Percentiles rank a stretch among this genome's conserved stretches.
These are phyloP conservation scores for Nicotiana sylvestris DNA, from an alignment of 257 asterid genomes.

Conservation along the genomic window DNA sequence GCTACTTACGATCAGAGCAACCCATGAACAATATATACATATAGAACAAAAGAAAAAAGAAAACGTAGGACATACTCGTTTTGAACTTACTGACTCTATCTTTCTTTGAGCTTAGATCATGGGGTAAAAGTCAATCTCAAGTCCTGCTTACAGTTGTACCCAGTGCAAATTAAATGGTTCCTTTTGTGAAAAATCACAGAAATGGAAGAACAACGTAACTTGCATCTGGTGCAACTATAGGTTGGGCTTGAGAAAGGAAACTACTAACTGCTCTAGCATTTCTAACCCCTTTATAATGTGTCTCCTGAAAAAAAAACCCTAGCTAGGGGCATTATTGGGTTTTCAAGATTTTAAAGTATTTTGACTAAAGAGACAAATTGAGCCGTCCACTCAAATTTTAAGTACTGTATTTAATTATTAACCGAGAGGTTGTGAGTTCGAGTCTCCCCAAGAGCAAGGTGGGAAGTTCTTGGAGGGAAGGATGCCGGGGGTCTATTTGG, in stretches of 20 bases:
- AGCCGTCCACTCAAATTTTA: background rate
- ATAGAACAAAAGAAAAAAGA: too few species aligned
- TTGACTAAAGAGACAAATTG: background rate
- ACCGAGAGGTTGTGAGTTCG: too few species aligned
- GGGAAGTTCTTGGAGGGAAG: too few species aligned
- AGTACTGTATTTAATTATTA: too few species aligned
- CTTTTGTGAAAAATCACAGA: background rate
- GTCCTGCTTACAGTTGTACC: constrained; percentile 11
- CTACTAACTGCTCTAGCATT: background rate
- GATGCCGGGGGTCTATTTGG: too few species aligned
- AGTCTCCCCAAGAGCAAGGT: too few species aligned
- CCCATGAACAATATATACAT: too few species aligned
- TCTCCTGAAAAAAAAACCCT: background rate
- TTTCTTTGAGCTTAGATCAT: background rate
- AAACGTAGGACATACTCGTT: too few species aligned
- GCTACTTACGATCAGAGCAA: too few species aligned
- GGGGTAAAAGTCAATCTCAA: background rate
- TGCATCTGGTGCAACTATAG: constrained; percentile 3
- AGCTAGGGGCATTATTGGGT: background rate
- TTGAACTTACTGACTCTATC: background rate
- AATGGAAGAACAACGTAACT: background rate
- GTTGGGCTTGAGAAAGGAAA: constrained; percentile 4
- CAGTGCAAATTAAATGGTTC: background rate
- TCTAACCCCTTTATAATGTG: background rate
- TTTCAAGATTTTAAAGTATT: background rate